These are phyloP conservation scores for Quercus tomentella DNA, from an alignment of 331 rosid species.

Conservation along the genomic window DNA sequence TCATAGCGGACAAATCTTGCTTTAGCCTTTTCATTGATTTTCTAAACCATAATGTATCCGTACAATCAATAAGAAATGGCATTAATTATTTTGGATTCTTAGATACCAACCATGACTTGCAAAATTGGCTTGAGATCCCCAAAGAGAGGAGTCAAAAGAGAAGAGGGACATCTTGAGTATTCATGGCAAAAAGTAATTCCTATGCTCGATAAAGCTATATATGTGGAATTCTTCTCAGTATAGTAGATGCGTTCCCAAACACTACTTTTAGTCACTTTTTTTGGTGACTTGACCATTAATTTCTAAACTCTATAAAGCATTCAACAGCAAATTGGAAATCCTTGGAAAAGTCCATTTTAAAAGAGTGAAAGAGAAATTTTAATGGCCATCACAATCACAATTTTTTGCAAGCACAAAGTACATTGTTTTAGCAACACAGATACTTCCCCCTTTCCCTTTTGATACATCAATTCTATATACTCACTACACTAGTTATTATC, in stretches of 20 bases:
- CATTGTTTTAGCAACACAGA: background rate
- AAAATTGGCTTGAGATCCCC: slow-evolving; percentile 12
- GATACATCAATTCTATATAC: background rate
- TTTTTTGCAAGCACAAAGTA: slow-evolving; percentile 5
- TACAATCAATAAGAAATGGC: slow-evolving; percentile 31
- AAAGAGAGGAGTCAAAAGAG: slow-evolving; percentile 60
- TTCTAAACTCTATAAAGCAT: slow-evolving; percentile 39
- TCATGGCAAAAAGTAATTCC: slow-evolving; percentile 43
- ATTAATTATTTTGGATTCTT: slow-evolving; percentile 20
- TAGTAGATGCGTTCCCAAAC: slow-evolving; percentile 15
- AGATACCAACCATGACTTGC: slow-evolving; percentile 1
- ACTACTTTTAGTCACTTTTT: slow-evolving; percentile 24
- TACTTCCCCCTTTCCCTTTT: background rate
- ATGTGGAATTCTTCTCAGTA: slow-evolving; percentile 21
- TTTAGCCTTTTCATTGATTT: slow-evolving; percentile 21
- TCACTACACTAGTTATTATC: no score
- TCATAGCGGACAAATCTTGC: background rate
- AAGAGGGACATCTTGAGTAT: slow-evolving; percentile 50
- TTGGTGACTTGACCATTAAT: slow-evolving; percentile 26
- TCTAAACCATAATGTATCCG: slow-evolving; percentile 3
- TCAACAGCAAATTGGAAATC: slow-evolving; percentile 30
- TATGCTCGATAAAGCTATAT: slow-evolving; percentile 53
- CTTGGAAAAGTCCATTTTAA: slow-evolving; percentile 32
- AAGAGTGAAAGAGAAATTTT: slow-evolving; percentile 41
- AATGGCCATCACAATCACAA: slow-evolving; percentile 33